These are phyloP conservation scores for Starmerella vaccinii DNA, from an alignment of 805 yeast genomes.

Conservation along the genomic window DNA sequence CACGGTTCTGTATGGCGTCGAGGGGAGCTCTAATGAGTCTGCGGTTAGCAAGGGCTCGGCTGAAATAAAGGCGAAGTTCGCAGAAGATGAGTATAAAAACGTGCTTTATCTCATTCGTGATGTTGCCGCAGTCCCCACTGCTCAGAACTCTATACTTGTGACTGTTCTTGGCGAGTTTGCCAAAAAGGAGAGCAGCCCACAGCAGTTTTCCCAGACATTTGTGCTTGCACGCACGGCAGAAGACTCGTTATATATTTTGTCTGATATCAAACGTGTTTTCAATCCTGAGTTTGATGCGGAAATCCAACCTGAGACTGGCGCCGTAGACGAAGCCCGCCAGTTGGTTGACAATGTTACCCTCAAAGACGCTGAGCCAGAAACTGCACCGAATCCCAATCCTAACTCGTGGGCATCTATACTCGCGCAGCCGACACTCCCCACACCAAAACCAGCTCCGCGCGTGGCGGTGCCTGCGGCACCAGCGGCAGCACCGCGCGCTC, in stretches of 20 bases:
- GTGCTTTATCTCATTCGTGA: neutral
- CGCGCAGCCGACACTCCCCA: neutral
- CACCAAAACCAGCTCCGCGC: neutral
- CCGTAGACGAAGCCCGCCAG: neutral
- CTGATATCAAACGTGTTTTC: constrained; percentile 33
- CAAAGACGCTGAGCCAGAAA: neutral
- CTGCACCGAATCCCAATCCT: neutral
- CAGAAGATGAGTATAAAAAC: neutral
- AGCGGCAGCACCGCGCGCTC: neutral
- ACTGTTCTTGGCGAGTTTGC: constrained; percentile 37
- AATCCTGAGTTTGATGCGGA: neutral
- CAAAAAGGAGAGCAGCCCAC: constrained; percentile 24
- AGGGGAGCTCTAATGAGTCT: constrained; percentile 28
- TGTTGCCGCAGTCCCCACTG: neutral
- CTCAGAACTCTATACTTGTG: constrained; percentile 28
- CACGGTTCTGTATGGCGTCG: constrained; percentile 32
- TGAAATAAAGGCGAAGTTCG: neutral
- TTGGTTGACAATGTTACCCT: neutral
- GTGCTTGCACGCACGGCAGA: constrained; percentile 27
- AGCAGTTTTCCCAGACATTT: constrained; percentile 36
- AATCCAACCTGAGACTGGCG: neutral
- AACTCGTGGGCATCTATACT: constrained; percentile 2
- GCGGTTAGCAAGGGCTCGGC: neutral
- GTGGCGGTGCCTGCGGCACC: neutral
- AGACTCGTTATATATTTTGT: constrained; percentile 30